phyloP scores from a whole-genome alignment of 192 early-diverging fungal genomes.

The Chytriomyces confervae region DNA sequence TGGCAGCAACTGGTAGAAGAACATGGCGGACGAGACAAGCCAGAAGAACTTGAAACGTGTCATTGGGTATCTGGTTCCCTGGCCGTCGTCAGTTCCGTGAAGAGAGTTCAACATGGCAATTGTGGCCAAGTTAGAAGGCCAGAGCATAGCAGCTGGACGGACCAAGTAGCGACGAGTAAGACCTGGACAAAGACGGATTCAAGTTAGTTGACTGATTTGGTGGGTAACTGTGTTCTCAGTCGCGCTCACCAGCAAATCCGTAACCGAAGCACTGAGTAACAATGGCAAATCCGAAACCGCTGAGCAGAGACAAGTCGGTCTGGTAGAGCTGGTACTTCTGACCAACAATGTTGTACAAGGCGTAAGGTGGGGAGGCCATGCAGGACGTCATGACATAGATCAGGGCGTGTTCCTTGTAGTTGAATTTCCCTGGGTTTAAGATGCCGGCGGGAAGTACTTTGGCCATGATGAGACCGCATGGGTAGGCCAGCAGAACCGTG shows the following conservation, averaged over 20 bases:
- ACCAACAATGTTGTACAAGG: background rate
- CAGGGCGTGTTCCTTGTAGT: background rate
- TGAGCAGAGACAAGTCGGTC: background rate
- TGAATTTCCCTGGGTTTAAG: conserved; percentile 79
- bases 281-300: conserved; percentile 55
- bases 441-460: background rate
- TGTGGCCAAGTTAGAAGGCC: conserved; percentile 69
- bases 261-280: conserved; percentile 58
- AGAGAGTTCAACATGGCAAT: conserved; percentile 81
- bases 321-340: conserved; percentile 17
- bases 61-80: too few relatives aligned
- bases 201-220: too few relatives aligned
- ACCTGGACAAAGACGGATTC: conserved; percentile 31
- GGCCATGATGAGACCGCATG: conserved; percentile 71
- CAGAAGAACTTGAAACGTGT: background rate
- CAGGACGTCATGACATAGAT: background rate
- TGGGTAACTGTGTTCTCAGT: too few relatives aligned
- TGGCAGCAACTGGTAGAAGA: conserved; percentile 67
- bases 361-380: background rate
- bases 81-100: conserved; percentile 47
- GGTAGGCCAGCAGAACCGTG: conserved; percentile 77
- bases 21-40: background rate
- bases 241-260: conserved; percentile 44
- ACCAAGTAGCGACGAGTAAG: conserved; percentile 76
- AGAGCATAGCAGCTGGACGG: conserved; percentile 81